Evolutionary conservation across 768 basidiomycete genomes (phyloP), one percentile per base, ranked within the genome.

Genomic region (Lentinula guzmanii): DNA sequence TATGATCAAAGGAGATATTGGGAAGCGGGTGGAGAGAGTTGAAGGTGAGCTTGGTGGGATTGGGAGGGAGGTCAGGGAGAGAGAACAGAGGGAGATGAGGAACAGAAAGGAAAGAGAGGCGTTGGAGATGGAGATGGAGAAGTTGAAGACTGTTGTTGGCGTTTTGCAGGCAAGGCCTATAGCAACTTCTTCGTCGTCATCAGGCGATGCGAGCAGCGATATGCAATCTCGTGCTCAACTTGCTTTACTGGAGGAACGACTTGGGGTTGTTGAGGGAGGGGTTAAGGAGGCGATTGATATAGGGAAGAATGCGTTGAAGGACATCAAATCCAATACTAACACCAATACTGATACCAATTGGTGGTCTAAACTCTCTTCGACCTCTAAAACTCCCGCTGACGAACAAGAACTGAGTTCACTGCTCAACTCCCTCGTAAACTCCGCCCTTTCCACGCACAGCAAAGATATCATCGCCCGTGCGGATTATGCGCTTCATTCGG

Each of bases 401-500:
- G 93, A 92, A 0, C 84, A 87, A 61, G 93, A 89, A 64, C 71
- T 87, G n/a, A 57, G 42, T 37, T 53, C 52, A 9, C 10, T 53
- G n/a, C 33, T 53, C 31, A 16, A 15, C n/a, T 7, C 21, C 37
- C 52, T 53, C 16, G 52, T 53, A 2, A 86, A 93, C 62, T 76
- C 82, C 13, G 89, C 92, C 0, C 82, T 96, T 5, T 77, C 84
- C 13, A 15, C 42, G 5, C 82, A 84, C 24, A 75, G 75, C 41
- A 93, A 91, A 71, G 96, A 98, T 69, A 79, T 75, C n/a, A 72
- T 97, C 43, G 91, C 86, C 1, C 86, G 85, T 46, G 77, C 90
- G 0, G 96, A 99, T 72, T 95, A 84, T 68, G 96, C 97, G 0
- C 76, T 93, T 3, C 87, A 87, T 71, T 90, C 92, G 9, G 85